Percentiles rank a stretch among this genome's conserved stretches.
Conservation (phyloP, 2,329 filamentous ascomycete species). For the Colletotrichum simmondsii region DNA sequence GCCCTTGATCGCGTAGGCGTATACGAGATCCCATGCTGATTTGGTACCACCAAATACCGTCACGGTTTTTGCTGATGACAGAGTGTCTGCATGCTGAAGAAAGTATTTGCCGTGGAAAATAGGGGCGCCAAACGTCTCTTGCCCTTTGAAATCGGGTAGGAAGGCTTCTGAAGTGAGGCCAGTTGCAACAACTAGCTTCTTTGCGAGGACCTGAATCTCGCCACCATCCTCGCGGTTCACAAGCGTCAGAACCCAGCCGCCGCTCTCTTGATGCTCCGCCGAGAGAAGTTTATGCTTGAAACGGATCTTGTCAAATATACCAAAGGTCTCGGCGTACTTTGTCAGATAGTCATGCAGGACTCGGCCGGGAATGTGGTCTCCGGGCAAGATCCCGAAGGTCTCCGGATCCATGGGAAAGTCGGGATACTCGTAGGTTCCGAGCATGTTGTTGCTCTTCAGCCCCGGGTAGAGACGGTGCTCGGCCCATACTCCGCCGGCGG, state of each 20-base stretch:
- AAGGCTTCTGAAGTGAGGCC: conserved; percentile 64
- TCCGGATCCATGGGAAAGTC: conserved; percentile 76
- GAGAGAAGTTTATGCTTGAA: conserved; percentile 51
- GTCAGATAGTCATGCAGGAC: conserved; percentile 60
- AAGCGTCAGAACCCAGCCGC: conserved; percentile 56
- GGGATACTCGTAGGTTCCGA: conserved; percentile 78
- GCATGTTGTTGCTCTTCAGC: conserved; percentile 79
- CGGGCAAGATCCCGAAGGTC: conserved; percentile 57
- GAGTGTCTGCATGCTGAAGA: conserved; percentile 48
- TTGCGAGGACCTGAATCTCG: conserved; percentile 47
- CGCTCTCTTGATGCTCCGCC: conserved; percentile 52
- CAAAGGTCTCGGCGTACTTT: conserved; percentile 55
- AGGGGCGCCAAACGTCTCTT: conserved; percentile 55
- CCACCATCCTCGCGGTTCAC: conserved; percentile 18
- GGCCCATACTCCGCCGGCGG: conserved; percentile 77
- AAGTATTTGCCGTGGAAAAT: conserved; percentile 64
- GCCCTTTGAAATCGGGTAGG: conserved; percentile 58
- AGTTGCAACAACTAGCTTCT: conserved; percentile 64
- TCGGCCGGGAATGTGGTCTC: conserved; percentile 59
- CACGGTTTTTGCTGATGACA: conserved; percentile 54
- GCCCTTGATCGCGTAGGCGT: conserved; percentile 67
- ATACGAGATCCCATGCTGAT: conserved; percentile 73
- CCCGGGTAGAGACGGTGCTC: conserved; percentile 74
- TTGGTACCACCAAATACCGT: conserved; percentile 73
- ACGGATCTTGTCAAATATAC: conserved; percentile 52